A percentile compares a stretch with the other conserved stretches of the same genome.
Evolutionary conservation across 768 basidiomycete genomes (phyloP).

Genomic region (Russula sp.): DNA sequence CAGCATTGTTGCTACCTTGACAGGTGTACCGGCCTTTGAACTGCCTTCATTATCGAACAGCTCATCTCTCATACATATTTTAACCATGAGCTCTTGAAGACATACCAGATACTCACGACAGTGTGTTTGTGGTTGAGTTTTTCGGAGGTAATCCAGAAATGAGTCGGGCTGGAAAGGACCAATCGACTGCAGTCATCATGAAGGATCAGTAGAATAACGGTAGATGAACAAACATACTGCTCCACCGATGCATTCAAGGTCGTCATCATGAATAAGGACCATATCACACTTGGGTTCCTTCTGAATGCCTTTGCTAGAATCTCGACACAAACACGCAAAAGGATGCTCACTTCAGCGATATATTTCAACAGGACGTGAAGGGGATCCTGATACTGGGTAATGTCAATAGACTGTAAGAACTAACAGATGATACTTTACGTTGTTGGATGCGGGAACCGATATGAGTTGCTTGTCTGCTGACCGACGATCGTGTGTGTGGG

Average conservation of each 20-base stretch:
- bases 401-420: neutral
- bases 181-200: neutral
- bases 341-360: neutral
- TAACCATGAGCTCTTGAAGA: neutral
- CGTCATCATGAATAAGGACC: neutral
- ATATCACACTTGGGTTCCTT: neutral
- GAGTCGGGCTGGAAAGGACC: neutral
- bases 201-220: neutral
- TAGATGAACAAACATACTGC: neutral
- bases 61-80: neutral
- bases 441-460: neutral
- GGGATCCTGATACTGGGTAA: neutral
- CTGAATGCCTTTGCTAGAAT: neutral
- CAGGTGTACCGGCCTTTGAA: neutral
- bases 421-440: neutral
- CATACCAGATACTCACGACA: neutral
- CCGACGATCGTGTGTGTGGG: neutral
- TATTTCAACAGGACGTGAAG: neutral
- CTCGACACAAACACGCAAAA: too few species aligned
- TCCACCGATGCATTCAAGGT: neutral
- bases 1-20: neutral
- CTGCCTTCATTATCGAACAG: neutral
- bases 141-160: neutral
- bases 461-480: neutral
- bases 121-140: neutral